phyloP scores from a whole-genome alignment of 257 asterid species.

The Vinca minor region DNA sequence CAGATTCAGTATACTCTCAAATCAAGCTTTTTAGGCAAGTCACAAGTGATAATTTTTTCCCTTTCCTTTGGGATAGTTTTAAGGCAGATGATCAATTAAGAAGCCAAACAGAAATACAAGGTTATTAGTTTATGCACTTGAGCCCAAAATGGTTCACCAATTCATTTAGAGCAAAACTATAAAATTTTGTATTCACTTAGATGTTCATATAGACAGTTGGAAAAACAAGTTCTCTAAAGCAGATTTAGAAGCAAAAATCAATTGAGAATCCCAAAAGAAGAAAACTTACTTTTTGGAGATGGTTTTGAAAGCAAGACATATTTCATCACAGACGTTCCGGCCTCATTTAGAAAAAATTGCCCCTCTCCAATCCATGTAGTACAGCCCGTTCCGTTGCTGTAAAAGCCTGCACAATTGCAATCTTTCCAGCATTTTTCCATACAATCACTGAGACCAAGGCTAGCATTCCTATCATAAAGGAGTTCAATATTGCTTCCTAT shows the following conservation, averaged over 20 bases:
- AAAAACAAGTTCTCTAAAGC: neutral
- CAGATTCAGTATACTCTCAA: too few species aligned
- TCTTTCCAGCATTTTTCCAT: slow-evolving; percentile 25
- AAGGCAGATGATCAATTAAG: too few species aligned
- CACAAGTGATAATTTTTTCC: too few species aligned
- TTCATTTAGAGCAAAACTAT: neutral
- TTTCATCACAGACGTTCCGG: neutral
- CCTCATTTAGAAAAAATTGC: slow-evolving; percentile 1
- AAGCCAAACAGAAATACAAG: too few species aligned
- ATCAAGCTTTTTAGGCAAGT: too few species aligned
- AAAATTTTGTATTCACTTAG: neutral
- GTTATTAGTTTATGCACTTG: too few species aligned
- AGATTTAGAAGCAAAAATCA: neutral
- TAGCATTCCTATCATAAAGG: slow-evolving; percentile 6
- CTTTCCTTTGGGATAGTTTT: too few species aligned
- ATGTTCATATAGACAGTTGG: too few species aligned
- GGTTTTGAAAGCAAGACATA: slow-evolving; percentile 20
- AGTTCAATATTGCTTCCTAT: neutral
- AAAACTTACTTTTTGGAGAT: too few species aligned
- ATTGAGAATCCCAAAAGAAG: neutral
- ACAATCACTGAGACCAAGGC: slow-evolving; percentile 15
- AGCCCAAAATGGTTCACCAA: too few species aligned
- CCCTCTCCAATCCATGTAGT: slow-evolving; percentile 3
- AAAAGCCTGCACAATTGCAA: slow-evolving; percentile 20
- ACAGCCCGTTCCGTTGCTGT: slow-evolving; percentile 16